phyloP scores from a whole-genome alignment of 352 stramenopile genomes.

The Phytophthora ohioensis region DNA sequence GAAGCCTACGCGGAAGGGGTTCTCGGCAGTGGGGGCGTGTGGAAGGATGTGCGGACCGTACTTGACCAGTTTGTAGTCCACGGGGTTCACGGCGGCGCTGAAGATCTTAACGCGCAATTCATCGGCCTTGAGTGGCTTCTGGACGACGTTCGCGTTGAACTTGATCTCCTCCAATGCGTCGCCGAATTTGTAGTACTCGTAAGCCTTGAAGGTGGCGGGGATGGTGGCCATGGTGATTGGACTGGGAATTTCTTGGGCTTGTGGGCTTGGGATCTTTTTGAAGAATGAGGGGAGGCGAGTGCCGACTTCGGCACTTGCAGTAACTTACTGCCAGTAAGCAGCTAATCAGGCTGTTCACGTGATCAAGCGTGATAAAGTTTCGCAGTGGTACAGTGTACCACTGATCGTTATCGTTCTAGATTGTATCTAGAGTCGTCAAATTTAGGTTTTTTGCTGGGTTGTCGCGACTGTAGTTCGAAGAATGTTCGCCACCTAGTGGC shows the following conservation, averaged over 20 bases:
- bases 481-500: no score
- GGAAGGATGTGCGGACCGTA: constrained; percentile 25
- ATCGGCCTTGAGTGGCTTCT: constrained; percentile 20
- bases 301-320: not conserved
- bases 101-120: constrained; percentile 38
- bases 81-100: constrained; percentile 42
- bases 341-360: no score
- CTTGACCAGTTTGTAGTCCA: constrained; percentile 41
- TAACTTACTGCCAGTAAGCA: not conserved
- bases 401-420: no score
- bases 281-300: constrained; percentile 7
- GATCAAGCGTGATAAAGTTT: no score
- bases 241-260: not conserved
- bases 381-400: no score
- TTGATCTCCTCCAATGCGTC: constrained; percentile 30
- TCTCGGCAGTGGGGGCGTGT: constrained; percentile 9
- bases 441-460: no score
- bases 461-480: no score
- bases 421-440: no score
- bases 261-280: constrained; percentile 19
- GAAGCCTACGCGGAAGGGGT: constrained; percentile 30
- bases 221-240: constrained; percentile 27
- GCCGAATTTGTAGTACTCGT: constrained; percentile 33
- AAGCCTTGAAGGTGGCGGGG: constrained; percentile 40
- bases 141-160: constrained; percentile 23